Conservation (phyloP, 2,329 filamentous ascomycete genomes). For the Zelopaecilomyces penicillatus region DNA sequence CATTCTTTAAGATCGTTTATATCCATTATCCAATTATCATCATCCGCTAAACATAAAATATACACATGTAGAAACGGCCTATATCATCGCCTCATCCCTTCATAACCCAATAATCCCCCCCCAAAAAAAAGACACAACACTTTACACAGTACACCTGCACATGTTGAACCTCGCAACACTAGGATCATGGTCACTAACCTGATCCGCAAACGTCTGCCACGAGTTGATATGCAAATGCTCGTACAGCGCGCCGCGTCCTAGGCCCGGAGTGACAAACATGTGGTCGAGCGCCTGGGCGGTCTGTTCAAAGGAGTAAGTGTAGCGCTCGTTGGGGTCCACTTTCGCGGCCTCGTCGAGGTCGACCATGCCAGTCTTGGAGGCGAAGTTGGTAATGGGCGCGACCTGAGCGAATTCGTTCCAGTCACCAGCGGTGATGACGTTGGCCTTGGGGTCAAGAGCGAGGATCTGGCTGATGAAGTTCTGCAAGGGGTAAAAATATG, state of each 20-base stretch:
- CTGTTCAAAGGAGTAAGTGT: conserved; percentile 63
- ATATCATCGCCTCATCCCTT: no score
- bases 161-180: conserved; percentile 55
- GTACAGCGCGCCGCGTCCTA: conserved; percentile 38
- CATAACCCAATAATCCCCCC: no score
- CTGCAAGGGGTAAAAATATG: conserved; percentile 15
- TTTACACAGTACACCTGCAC: conserved; percentile 31
- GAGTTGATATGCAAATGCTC: conserved; percentile 67
- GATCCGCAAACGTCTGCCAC: conserved; percentile 49
- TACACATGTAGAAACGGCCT: no score
- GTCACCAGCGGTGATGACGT: conserved; percentile 55
- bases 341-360: conserved; percentile 54
- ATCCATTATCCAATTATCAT: no score
- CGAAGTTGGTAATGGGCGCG: conserved; percentile 48
- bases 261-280: conserved; percentile 52
- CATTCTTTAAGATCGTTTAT: no score
- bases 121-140: not conserved
- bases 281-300: conserved; percentile 65
- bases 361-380: conserved; percentile 42
- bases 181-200: conserved; percentile 62
- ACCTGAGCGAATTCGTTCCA: conserved; percentile 66
- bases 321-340: conserved; percentile 49
- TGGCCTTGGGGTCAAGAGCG: conserved; percentile 43
- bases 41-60: no score
- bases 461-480: conserved; percentile 52